Evolutionary conservation across 768 basidiomycete species (phyloP).

Genomic region (Lentinula lateritia): DNA sequence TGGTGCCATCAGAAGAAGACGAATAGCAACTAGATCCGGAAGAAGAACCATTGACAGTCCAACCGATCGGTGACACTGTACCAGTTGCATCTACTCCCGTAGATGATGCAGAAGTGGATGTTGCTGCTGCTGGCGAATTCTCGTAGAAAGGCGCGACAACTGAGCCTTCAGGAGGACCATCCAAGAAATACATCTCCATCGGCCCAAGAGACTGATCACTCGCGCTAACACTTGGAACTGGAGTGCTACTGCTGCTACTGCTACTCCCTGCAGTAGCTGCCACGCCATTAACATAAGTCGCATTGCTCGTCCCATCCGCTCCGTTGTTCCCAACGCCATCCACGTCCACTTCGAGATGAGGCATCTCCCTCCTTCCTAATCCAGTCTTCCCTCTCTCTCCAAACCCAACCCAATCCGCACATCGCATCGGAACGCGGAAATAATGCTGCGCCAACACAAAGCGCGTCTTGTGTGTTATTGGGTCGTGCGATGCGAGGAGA

Average conservation of each 20-base stretch:
- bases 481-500: slow-evolving; percentile 58
- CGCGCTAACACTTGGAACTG: neutral
- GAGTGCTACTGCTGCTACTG: neutral
- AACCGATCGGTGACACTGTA: neutral
- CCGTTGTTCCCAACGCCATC: neutral
- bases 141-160: neutral
- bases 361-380: neutral
- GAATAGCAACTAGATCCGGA: too few relatives aligned
- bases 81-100: neutral
- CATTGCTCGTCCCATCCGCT: neutral
- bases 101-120: neutral
- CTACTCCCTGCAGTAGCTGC: neutral
- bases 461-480: slow-evolving; percentile 49
- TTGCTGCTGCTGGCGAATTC: neutral
- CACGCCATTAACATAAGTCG: neutral
- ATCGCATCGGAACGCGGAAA: slow-evolving; percentile 59
- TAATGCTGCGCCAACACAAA: slow-evolving; percentile 75
- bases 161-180: slow-evolving; percentile 4
- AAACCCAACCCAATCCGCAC: slow-evolving; percentile 3
- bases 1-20: neutral
- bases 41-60: neutral
- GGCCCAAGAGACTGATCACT: neutral
- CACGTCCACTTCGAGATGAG: neutral
- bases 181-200: slow-evolving; percentile 4
- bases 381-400: neutral